These are phyloP conservation scores for Euphorbia celastroides DNA, from an alignment of 441 rosid genomes.

Conservation along the genomic window DNA sequence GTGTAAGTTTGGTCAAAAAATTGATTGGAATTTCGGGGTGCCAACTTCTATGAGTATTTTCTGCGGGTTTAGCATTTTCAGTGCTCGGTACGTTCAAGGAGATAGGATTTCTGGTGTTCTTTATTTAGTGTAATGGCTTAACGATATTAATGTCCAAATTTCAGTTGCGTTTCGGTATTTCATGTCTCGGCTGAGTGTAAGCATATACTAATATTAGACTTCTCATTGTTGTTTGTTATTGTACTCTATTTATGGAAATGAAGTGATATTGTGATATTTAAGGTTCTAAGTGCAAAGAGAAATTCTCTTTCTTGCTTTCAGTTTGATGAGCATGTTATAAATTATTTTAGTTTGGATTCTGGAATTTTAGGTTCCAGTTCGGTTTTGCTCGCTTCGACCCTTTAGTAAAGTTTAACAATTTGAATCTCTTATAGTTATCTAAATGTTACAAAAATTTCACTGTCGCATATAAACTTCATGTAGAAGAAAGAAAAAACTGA, in stretches of 20 bases:
- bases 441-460: no score
- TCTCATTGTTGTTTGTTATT: neutral
- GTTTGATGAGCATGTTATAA: neutral
- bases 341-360: no score
- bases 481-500: no score
- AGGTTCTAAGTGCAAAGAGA: no score
- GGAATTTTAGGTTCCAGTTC: neutral
- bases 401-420: no score
- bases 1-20: constrained; percentile 14
- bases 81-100: constrained; percentile 1
- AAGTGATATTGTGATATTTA: neutral
- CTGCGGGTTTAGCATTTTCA: neutral
- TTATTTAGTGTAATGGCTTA: neutral
- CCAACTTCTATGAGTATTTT: neutral
- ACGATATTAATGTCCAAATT: neutral
- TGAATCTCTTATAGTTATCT: no score
- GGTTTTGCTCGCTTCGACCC: no score
- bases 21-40: constrained; percentile 12
- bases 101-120: neutral
- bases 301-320: neutral
- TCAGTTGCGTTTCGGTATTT: neutral
- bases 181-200: neutral
- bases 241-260: neutral
- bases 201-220: neutral
- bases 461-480: neutral